Base-by-base conservation (phyloP, 495 filamentous ascomycete genomes). In the Apiosordaria backusii region DNA sequence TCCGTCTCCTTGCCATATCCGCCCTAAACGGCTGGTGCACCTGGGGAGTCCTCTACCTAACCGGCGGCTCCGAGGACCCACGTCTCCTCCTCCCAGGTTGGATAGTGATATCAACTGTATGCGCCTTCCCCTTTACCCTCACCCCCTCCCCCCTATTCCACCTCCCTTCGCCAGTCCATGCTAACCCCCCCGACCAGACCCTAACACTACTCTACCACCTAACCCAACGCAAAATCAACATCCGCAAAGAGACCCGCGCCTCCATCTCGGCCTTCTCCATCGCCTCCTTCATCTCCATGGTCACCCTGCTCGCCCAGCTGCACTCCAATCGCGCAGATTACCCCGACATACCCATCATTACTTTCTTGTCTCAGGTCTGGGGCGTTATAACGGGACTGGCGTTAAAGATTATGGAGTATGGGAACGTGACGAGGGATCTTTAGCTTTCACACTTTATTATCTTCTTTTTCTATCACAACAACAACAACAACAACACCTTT, bases 61-160 rank as follows among this genome's bases (percentile, higher is more conserved):
- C 87, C 5, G 90, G 89, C 59, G 91, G 88, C 65, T 87, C 86
- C 21, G 86, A 88, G 60, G 90, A 93, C 74, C 88, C 90, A 0
- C 86, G 90, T 25, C 84, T 92, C 65, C 85, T 95, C n/a, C 80
- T 95, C 4, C 90, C 90, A 23, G 90, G 91, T 23, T 95, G 92
- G 91, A 89, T 96, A 63, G 87, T 87, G 60, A 94, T 96, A 63
- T 89, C 91, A 60, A 92, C 87, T 52, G 90, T 91, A 79, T 54
- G 81, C 75, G 61, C 59, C 25, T n/a, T 22, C 57, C 22, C 74
- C 27, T 29, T 22, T 23, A 23, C 27, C 24, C 27, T 6, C 25
- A 25, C n/a, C 21, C 24, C 10, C 59, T 16, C 21, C 29, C 22
- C 29, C 21, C 6, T 52, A 1, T 22, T n/a, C 35, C 35, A 7